Evolutionary conservation across 768 basidiomycete species (phyloP).

Genomic region (Calvatia gigantea): DNA sequence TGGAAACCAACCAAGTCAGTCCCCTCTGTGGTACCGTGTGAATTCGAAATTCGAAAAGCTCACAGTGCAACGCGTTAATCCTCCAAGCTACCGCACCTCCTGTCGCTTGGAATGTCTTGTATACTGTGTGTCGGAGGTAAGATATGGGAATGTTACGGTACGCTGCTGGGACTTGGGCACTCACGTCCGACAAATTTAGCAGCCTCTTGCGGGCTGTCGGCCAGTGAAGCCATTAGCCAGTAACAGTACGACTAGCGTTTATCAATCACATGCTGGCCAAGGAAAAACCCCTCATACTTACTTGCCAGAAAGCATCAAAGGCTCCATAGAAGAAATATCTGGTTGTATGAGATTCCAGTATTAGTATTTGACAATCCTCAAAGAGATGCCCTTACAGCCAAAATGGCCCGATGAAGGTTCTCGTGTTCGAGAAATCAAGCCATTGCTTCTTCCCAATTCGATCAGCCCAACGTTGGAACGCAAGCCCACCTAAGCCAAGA

Average conservation of each 20-base stretch:
- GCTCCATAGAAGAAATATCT: constrained; percentile 29
- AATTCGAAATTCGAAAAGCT: background rate
- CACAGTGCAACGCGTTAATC: constrained; percentile 27
- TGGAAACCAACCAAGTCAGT: constrained; percentile 1
- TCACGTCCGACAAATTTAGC: constrained; percentile 26
- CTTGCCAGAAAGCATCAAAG: constrained; percentile 28
- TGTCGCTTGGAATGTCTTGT: constrained; percentile 27
- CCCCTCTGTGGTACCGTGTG: background rate
- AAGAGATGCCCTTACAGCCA: constrained; percentile 20
- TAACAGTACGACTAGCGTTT: constrained; percentile 23
- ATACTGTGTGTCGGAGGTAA: constrained; percentile 16
- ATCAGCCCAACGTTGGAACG: constrained; percentile 26
- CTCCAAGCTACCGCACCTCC: constrained; percentile 28
- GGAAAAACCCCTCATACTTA: background rate
- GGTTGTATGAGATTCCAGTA: background rate
- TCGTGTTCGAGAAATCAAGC: constrained; percentile 22
- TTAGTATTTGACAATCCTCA: background rate
- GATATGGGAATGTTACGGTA: too few species aligned
- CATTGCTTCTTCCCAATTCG: constrained; percentile 21
- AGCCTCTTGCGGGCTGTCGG: constrained; percentile 22
- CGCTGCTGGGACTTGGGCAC: too few species aligned
- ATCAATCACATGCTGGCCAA: background rate
- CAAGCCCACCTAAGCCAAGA: constrained; percentile 19
- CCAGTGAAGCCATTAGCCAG: constrained; percentile 27
- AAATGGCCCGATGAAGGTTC: constrained; percentile 23